Conservation (phyloP, 1,284 basidiomycete genomes). For the Fomitiporia mediterranea region DNA sequence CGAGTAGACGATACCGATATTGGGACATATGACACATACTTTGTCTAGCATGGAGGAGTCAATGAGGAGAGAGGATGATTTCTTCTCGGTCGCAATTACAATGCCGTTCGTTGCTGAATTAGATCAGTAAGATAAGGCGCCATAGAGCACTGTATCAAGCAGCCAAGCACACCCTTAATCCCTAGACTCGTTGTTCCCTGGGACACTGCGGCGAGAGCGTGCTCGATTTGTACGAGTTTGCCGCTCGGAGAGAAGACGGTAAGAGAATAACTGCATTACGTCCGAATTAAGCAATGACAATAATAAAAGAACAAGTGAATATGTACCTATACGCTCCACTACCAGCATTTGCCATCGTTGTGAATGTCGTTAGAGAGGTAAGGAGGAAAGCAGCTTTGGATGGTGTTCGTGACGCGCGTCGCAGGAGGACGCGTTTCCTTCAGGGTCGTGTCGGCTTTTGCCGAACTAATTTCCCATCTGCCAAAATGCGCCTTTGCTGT, state of each 20-base stretch:
- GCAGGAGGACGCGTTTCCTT: constrained; percentile 5
- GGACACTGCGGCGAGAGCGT: constrained; percentile 96
- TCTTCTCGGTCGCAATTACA: constrained; percentile 99
- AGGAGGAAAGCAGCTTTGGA: not conserved
- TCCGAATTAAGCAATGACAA: constrained; percentile 8
- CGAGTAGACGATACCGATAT: constrained; percentile 98
- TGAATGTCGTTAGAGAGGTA: not conserved
- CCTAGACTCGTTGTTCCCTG: constrained; percentile 96
- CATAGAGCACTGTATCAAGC: constrained; percentile 9
- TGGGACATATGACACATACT: constrained; percentile 94
- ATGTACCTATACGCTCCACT: constrained; percentile 78
- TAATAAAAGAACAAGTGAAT: constrained; percentile 17
- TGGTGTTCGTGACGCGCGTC: constrained; percentile 5
- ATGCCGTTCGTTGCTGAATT: constrained; percentile 91
- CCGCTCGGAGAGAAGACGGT: constrained; percentile 99
- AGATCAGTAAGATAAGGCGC: constrained; percentile 22
- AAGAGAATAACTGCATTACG: constrained; percentile 79
- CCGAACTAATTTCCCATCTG: constrained; percentile 6
- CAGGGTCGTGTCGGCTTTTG: not conserved
- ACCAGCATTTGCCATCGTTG: constrained; percentile 45
- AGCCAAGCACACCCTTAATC: constrained; percentile 77
- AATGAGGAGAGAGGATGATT: constrained; percentile 93
- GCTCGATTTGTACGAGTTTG: constrained; percentile 99
- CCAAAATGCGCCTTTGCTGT: no score
- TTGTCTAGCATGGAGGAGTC: constrained; percentile 98